These are phyloP conservation scores for Cyanodermella asteris DNA, from an alignment of 2,329 filamentous ascomycete genomes.

Conservation along the genomic window DNA sequence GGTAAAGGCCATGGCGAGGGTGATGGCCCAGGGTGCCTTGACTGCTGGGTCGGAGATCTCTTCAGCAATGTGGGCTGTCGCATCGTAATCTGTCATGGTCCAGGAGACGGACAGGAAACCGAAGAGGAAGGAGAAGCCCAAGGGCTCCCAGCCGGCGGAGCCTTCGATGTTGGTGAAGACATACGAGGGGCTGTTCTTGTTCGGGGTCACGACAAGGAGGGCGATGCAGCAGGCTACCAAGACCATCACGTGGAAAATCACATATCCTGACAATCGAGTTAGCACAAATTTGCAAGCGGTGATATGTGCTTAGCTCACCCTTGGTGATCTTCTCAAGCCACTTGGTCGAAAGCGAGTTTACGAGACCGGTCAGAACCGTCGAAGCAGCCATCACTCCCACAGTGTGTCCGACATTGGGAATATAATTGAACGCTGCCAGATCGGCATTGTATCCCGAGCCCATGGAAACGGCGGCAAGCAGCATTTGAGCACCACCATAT, in stretches of 20 bases:
- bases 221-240: constrained; percentile 30
- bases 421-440: too few species aligned
- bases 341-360: constrained; percentile 34
- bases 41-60: constrained; percentile 29
- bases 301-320: constrained; percentile 1
- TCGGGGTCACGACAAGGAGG: constrained; percentile 26
- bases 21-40: constrained; percentile 34
- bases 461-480: constrained; percentile 33
- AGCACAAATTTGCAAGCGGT: neutral
- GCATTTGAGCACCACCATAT: constrained; percentile 34
- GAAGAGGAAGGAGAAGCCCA: constrained; percentile 35
- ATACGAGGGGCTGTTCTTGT: constrained; percentile 30
- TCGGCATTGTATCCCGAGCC: constrained; percentile 20
- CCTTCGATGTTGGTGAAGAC: constrained; percentile 33
- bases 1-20: constrained; percentile 32
- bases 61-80: constrained; percentile 27
- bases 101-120: constrained; percentile 37
- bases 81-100: constrained; percentile 35
- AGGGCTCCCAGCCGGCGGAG: constrained; percentile 30
- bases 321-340: constrained; percentile 38
- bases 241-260: constrained; percentile 32
- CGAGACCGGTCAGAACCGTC: constrained; percentile 27
- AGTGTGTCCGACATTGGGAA: constrained; percentile 23
- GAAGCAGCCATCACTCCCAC: constrained; percentile 34
- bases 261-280: constrained; percentile 21